phyloP scores from a whole-genome alignment of 106 monocot genomes.

The Acorus calamus region DNA sequence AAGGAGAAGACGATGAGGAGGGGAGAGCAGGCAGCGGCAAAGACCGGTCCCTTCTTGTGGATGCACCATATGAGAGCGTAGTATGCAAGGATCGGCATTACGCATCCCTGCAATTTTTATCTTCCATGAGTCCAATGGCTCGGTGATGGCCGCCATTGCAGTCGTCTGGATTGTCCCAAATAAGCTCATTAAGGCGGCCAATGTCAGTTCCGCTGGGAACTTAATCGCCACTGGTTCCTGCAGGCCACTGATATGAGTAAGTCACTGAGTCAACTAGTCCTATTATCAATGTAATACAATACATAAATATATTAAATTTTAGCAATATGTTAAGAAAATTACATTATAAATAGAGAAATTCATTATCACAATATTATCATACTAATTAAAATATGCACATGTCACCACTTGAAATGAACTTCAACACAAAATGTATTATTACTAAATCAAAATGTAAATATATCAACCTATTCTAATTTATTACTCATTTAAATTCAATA shows the following conservation, averaged over 20 bases:
- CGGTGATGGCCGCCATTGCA: slow-evolving; percentile 18
- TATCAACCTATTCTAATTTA: too few species aligned
- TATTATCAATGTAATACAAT: too few species aligned
- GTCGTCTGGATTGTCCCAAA: slow-evolving; percentile 29
- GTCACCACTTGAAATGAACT: too few species aligned
- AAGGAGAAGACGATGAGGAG: slow-evolving; percentile 41
- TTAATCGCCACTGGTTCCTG: slow-evolving; percentile 34
- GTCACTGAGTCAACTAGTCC: too few species aligned
- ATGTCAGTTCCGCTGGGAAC: slow-evolving; percentile 29
- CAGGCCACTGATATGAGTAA: too few species aligned
- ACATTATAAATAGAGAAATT: not conserved
- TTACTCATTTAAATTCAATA: too few species aligned
- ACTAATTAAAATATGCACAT: not conserved
- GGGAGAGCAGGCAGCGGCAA: slow-evolving; percentile 28
- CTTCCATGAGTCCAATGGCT: not conserved
- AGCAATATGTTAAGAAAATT: too few species aligned
- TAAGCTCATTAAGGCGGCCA: slow-evolving; percentile 28
- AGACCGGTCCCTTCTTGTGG: slow-evolving; percentile 37
- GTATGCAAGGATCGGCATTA: slow-evolving; percentile 6
- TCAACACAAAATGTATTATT: too few species aligned
- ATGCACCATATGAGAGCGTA: slow-evolving; percentile 23
- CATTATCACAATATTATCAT: not conserved
- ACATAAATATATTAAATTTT: too few species aligned
- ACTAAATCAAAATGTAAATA: too few species aligned
- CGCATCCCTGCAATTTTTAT: slow-evolving; percentile 13